phyloP scores from a whole-genome alignment of 106 monocot genomes.

The Narthecium ossifragum region DNA sequence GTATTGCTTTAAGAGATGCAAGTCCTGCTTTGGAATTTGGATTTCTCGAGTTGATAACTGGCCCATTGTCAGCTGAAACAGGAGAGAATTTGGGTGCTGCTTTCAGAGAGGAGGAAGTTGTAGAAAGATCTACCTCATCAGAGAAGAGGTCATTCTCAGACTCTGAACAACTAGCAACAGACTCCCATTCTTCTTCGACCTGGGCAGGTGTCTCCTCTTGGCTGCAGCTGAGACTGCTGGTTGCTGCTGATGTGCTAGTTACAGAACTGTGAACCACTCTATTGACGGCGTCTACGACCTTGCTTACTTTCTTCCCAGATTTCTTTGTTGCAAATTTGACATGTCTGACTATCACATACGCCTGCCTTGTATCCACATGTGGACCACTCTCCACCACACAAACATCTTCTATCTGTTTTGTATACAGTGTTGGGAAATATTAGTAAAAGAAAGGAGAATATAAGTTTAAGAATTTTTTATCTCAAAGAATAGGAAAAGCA shows the following conservation, averaged over 20 bases:
- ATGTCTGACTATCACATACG: constrained; percentile 64
- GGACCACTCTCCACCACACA: constrained; percentile 74
- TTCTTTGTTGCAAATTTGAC: constrained; percentile 52
- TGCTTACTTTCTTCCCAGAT: constrained; percentile 48
- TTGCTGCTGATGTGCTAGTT: neutral
- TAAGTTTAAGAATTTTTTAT: no score
- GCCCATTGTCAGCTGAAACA: neutral
- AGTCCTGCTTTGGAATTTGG: neutral
- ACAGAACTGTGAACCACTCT: constrained; percentile 12
- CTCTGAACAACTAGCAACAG: constrained; percentile 23
- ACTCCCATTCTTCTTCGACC: constrained; percentile 23
- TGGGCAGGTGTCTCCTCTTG: constrained; percentile 10
- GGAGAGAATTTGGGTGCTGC: neutral
- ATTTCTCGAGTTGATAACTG: neutral
- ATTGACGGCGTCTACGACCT: constrained; percentile 25
- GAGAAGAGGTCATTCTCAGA: constrained; percentile 14
- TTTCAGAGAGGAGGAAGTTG: no score
- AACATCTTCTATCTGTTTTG: constrained; percentile 57
- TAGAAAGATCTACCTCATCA: neutral
- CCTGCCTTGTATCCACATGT: constrained; percentile 47
- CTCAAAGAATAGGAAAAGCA: no score
- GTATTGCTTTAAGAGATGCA: neutral
- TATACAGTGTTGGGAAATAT: neutral
- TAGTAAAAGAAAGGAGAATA: no score
- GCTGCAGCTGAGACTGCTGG: constrained; percentile 2